Base-by-base conservation (phyloP, 345 rosid genomes). In the Citrus reticulata region DNA sequence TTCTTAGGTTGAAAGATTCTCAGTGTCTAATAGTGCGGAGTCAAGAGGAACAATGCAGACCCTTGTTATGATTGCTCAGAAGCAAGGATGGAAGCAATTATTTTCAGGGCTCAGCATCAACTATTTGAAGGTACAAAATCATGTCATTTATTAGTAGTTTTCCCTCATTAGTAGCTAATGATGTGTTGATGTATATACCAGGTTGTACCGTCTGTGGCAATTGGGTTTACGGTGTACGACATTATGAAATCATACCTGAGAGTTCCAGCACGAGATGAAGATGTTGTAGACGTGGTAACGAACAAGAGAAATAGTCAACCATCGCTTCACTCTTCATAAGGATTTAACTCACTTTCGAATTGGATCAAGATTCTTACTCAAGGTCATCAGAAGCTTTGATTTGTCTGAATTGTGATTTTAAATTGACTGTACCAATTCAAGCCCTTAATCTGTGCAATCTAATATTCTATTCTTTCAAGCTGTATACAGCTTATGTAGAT, bases 31-130 rank as follows among this genome's bases (percentile, higher is more conserved):
- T 60, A 79, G 84, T 68, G 84, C 87, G 64, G 92, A 90, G 79
- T 75, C 90, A 72, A 86, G 82, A 83, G 87, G 97, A 88, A 95
- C 98, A 42, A 77, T 86, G 87, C 93, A 90, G 75, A 86, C 91
- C 39, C 95, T 95, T 64, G 10, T 86, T 77, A 88, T 79, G 86
- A 89, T 95, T 60, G 82, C 82, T 27, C 85, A 82, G 83, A 90
- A 75, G 78, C 95, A 95, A 88, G 99, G 99, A n/a, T 93, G 98
- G 97, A 93, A 95, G 82, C 98, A 95, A 60, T 85, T 95, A 63
- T 95, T 95, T 91, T 93, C 98, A 2, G 97, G 96, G 80, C 88
- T 95, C 54, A 93, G 96, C 86, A 90, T 95, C 86, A 95, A 95
- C 84, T 95, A 90, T 89, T 81, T 95, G 74, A 95, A 92, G 96